Evolutionary conservation across 2,329 filamentous ascomycete genomes (phyloP).

Genomic region (Aspergillus aculeatinus): DNA sequence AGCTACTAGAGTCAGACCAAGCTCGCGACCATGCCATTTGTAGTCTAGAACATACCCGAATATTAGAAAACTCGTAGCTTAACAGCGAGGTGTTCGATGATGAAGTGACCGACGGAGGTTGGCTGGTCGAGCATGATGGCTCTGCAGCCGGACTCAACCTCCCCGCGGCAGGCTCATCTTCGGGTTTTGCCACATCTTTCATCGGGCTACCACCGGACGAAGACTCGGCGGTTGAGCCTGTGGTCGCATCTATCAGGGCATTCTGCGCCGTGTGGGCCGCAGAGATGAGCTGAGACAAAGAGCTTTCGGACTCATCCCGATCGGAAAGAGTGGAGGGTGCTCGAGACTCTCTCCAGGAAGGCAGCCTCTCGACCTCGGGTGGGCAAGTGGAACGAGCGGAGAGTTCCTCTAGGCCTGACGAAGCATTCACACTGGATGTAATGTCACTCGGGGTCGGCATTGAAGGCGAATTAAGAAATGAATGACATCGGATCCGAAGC

Average conservation of each 20-base stretch:
- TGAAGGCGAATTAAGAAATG: slow-evolving; percentile 38
- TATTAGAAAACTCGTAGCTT: slow-evolving; percentile 56
- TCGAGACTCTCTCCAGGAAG: slow-evolving; percentile 34
- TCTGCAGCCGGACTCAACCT: slow-evolving; percentile 37
- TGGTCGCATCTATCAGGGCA: slow-evolving; percentile 28
- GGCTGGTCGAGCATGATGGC: slow-evolving; percentile 29
- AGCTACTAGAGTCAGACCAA: slow-evolving; percentile 52
- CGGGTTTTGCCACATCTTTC: slow-evolving; percentile 29
- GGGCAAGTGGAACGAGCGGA: slow-evolving; percentile 51
- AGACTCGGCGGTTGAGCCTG: slow-evolving; percentile 26
- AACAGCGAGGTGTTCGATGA: slow-evolving; percentile 47
- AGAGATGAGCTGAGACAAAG: slow-evolving; percentile 25
- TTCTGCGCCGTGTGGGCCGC: slow-evolving; percentile 28
- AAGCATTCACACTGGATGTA: slow-evolving; percentile 42
- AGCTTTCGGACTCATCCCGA: slow-evolving; percentile 30
- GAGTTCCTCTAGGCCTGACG: slow-evolving; percentile 45
- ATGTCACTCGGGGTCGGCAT: slow-evolving; percentile 53
- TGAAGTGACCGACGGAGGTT: slow-evolving; percentile 33
- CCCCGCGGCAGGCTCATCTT: slow-evolving; percentile 32
- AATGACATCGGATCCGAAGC: slow-evolving; percentile 36
- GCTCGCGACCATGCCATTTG: slow-evolving; percentile 6
- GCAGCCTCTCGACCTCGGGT: slow-evolving; percentile 44
- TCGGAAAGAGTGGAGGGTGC: slow-evolving; percentile 23
- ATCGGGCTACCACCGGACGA: slow-evolving; percentile 23
- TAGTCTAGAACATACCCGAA: slow-evolving; percentile 46